Conservation (phyloP, 768 basidiomycete genomes). For the Boletus speciosus region DNA sequence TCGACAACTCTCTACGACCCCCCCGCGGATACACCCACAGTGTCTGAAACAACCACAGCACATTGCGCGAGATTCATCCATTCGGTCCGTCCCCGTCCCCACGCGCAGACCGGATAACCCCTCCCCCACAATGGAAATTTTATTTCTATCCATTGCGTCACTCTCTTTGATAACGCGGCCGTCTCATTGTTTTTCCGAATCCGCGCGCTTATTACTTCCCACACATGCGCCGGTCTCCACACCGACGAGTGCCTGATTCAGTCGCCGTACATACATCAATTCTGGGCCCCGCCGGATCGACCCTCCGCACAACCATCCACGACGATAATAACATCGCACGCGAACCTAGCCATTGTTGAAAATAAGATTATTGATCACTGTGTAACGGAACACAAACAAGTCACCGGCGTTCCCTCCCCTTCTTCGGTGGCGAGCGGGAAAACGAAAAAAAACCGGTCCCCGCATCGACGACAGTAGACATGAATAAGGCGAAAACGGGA, state of each 20-base stretch:
- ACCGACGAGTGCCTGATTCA: neutral
- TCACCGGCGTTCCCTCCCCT: neutral
- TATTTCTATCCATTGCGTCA: neutral
- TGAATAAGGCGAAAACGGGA: neutral
- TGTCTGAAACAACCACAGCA: too few relatives aligned
- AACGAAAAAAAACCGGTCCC: neutral
- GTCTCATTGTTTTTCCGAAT: neutral
- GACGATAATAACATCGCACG: too few relatives aligned
- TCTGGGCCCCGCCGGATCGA: too few relatives aligned
- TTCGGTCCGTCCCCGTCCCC: neutral
- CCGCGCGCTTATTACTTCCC: neutral
- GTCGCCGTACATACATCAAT: neutral
- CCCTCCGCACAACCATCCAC: too few relatives aligned
- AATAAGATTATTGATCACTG: neutral
- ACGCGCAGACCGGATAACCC: neutral
- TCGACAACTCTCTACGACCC: slow-evolving; percentile 1
- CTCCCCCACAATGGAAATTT: neutral
- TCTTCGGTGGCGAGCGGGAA: slow-evolving; percentile 6
- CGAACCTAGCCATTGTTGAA: neutral
- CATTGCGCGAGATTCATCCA: neutral
- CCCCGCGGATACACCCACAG: neutral
- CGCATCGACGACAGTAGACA: neutral
- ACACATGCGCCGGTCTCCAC: neutral
- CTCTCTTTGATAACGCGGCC: neutral
- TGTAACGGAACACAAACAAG: neutral